Base-by-base conservation (phyloP, 106 monocot genomes). In the Acorus calamus region DNA sequence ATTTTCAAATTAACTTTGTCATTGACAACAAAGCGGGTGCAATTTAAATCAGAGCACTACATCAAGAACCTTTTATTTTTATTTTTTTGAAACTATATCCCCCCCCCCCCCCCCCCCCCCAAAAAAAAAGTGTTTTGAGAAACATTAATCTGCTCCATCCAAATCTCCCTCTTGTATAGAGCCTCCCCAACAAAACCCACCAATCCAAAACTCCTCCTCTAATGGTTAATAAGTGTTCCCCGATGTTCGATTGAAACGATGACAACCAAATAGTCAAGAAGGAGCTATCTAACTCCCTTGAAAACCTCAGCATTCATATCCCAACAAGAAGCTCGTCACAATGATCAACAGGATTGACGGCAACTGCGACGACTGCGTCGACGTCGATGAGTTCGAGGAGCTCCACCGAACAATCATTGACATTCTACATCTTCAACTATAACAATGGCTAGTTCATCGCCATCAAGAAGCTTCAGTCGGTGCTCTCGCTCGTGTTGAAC, bases 391-490 rank as follows among this genome's bases (percentile, higher is more conserved):
- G 63, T 78, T 78, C 61, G 63, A 56, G 0, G 78, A 42, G 45
- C 63, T 78, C 6, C 67, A 78, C 56, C 28, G 57, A 57, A 49
- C 14, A 44, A 79, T 84, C 11, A 75, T 76, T 70, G 79, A 72
- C 76, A 3, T 84, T 84, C 76, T 69, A 84, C 2, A 79, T 84
- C 10, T 84, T 84, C 53, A 76, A 84, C 46, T 72, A 79, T 66
- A 76, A 84, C 64, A 69, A 81, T 59, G 81, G 81, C 11, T 81
- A n/a, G n/a, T n/a, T 72, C 76, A 77, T 77, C 55, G 69, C 69
- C 47, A 77, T 74, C 44, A 73, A 73, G 57, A 77, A 81, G 73
- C 64, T 81, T 41, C 55, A 69, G 8, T 81, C 81, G 14, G 69
- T 81, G 13, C 66, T 81, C 4, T 76, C 72, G 28, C 72, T 81